These are phyloP conservation scores for Oryza glaberrima DNA, from an alignment of 176 grass and related monocot genomes.

Conservation along the genomic window DNA sequence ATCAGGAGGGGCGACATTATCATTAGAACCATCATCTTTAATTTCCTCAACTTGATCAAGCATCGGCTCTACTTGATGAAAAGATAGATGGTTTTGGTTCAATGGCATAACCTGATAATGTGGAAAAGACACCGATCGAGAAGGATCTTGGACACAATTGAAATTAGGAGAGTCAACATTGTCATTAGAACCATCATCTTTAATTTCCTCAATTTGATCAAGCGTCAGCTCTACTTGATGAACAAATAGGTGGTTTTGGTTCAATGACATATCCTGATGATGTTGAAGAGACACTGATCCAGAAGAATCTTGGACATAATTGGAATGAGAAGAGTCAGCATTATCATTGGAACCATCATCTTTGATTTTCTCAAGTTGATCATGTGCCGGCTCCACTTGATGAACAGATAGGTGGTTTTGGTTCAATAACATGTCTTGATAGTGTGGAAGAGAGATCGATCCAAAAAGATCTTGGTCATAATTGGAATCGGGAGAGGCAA, in stretches of 20 bases:
- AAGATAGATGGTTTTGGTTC: too few relatives aligned
- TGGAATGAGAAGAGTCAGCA: too few relatives aligned
- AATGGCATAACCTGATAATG: too few relatives aligned
- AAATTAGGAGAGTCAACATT: too few relatives aligned
- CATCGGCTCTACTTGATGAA: too few relatives aligned
- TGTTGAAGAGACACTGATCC: constrained; percentile 46
- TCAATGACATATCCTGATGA: constrained; percentile 36
- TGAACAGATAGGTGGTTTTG: constrained; percentile 45
- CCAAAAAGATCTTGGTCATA: constrained; percentile 12
- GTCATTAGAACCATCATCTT: background rate
- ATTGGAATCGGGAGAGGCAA: too few relatives aligned
- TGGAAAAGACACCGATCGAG: too few relatives aligned
- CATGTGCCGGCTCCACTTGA: background rate
- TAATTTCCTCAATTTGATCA: background rate
- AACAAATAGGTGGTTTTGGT: constrained; percentile 48
- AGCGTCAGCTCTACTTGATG: constrained; percentile 2
- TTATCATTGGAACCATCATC: background rate
- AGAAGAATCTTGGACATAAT: background rate
- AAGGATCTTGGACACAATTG: too few relatives aligned
- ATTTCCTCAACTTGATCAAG: too few relatives aligned
- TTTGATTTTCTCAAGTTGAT: background rate
- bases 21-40: too few relatives aligned
- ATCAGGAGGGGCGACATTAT: too few relatives aligned
- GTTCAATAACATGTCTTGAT: constrained; percentile 37
- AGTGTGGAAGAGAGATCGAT: constrained; percentile 45